Base-by-base conservation (phyloP, 768 basidiomycete species). In the Pleurotus citrinopileatus region DNA sequence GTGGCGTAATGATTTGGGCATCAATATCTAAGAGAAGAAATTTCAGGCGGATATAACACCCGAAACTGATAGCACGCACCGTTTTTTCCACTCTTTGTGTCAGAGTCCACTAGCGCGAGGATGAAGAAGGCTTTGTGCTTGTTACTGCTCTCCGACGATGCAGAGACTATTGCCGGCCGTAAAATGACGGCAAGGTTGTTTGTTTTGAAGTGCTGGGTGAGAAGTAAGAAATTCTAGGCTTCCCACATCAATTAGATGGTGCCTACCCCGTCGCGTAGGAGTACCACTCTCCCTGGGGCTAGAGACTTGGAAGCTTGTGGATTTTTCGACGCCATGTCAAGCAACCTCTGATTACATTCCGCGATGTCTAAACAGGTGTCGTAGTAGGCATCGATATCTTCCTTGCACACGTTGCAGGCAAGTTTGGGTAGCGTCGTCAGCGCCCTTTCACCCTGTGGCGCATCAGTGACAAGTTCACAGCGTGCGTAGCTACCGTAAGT, bases 231-330 rank as follows among this genome's bases (percentile, higher is more conserved):
- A 25, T 4, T 43, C 22, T 26, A 36, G 19, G 36, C 23, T 23
- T 23, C 27, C 2, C 20, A 19, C 20, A 23, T 22, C 8, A 43
- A 55, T 4, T 27, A 12, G 34, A 37, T 45, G 9, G 10, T 20
- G 66, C 86, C 62, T 69, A 97, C 96, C 34, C 80, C 79, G 64
- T 98, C 87, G 44, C 86, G 82, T 29, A 99, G 71, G 29, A 98
- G 68, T 2, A 98, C 83, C 17, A 98, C 83, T 52, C 97, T 78
- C 2, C 96, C 96, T 0, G 83, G 63, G 13, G 73, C 67, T 42
- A 98, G 69, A 4, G 81, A 68, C 70, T 90, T 94, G 13, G 72
- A 72, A 3, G 89, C 90, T 57, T 86, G 83, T 23, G 80, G 76
- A 55, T 86, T 79, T 17, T 67, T 65, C 1, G 78, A 66, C 1